Evolutionary conservation across 176 grass and related monocot genomes (phyloP).

Genomic region (Musa troglodytarum): DNA sequence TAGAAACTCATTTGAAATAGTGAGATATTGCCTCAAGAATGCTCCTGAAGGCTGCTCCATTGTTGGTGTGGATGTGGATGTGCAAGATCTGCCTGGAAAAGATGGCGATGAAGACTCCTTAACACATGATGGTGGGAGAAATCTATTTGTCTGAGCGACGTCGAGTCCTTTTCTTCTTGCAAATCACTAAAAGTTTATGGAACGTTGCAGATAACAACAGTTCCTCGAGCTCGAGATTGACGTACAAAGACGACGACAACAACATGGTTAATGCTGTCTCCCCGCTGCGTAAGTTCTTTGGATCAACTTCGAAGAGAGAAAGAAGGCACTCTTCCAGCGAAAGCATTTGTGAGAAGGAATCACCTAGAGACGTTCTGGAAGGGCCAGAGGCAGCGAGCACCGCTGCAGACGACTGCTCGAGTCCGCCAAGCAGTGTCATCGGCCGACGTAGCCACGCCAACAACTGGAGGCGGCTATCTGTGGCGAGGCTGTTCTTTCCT

Average conservation of each 20-base stretch:
- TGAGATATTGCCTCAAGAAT: slow-evolving; percentile 67
- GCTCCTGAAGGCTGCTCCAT: slow-evolving; percentile 68
- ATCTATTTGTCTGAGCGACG: not conserved
- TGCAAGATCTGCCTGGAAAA: slow-evolving; percentile 27
- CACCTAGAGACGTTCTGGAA: slow-evolving; percentile 59
- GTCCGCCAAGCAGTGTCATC: slow-evolving; percentile 40
- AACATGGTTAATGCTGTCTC: slow-evolving; percentile 22
- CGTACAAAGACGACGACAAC: not conserved
- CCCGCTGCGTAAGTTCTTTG: slow-evolving; percentile 53
- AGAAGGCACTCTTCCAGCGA: slow-evolving; percentile 27
- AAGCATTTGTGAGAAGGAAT: slow-evolving; percentile 45
- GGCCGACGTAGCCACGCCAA: slow-evolving; percentile 30
- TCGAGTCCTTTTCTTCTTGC: not conserved
- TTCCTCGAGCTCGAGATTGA: slow-evolving; percentile 57
- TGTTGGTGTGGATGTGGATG: slow-evolving; percentile 35
- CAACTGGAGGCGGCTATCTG: slow-evolving; percentile 61
- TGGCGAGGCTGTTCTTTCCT: slow-evolving; percentile 59
- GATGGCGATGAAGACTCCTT: slow-evolving; percentile 20
- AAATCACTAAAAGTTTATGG: not conserved
- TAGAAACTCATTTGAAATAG: slow-evolving; percentile 64
- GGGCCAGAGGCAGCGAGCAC: slow-evolving; percentile 39
- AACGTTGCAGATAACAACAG: slow-evolving; percentile 24
- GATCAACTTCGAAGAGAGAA: slow-evolving; percentile 47
- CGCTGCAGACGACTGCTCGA: slow-evolving; percentile 49
- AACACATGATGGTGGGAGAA: slow-evolving; percentile 45